A percentile compares a stretch with the other conserved stretches of the same genome.
These are phyloP conservation scores for Citrus reticulata DNA, from an alignment of 345 rosid species.

Conservation along the genomic window DNA sequence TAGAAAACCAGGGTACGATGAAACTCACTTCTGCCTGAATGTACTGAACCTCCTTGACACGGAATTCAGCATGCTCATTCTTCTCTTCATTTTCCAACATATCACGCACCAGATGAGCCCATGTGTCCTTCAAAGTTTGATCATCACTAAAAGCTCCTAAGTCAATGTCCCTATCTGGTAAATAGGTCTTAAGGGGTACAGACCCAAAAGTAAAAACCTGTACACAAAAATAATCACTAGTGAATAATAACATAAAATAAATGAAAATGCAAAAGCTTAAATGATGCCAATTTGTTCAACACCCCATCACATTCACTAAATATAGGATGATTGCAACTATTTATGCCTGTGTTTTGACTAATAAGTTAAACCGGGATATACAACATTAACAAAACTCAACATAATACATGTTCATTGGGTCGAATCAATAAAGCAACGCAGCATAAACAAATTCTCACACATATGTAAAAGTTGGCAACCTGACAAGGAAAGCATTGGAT, in stretches of 20 bases:
- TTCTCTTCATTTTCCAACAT: constrained; percentile 86
- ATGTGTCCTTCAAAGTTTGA: constrained; percentile 69
- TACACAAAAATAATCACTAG: constrained; percentile 6
- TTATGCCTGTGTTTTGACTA: background rate
- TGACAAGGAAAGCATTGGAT: constrained; percentile 70
- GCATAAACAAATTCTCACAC: background rate
- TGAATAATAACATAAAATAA: background rate
- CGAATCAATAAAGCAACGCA: background rate
- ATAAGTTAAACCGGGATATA: background rate
- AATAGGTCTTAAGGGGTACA: constrained; percentile 93
- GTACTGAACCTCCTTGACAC: constrained; percentile 94
- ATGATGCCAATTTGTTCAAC: background rate
- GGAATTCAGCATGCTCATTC: constrained; percentile 82
- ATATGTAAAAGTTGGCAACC: constrained; percentile 21
- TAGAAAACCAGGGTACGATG: background rate
- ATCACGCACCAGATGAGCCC: constrained; percentile 97
- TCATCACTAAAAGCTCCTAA: constrained; percentile 72
- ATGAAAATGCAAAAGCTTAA: background rate
- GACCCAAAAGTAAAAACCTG: constrained; percentile 97
- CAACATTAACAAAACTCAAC: background rate
- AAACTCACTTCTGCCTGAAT: constrained; percentile 90
- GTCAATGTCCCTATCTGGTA: constrained; percentile 99
- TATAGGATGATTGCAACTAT: background rate
- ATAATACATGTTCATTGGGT: background rate
- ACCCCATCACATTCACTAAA: background rate